A percentile compares a stretch with the other conserved stretches of the same genome.
phyloP scores from a whole-genome alignment of 768 basidiomycete genomes.

The Termitomyces sp. region DNA sequence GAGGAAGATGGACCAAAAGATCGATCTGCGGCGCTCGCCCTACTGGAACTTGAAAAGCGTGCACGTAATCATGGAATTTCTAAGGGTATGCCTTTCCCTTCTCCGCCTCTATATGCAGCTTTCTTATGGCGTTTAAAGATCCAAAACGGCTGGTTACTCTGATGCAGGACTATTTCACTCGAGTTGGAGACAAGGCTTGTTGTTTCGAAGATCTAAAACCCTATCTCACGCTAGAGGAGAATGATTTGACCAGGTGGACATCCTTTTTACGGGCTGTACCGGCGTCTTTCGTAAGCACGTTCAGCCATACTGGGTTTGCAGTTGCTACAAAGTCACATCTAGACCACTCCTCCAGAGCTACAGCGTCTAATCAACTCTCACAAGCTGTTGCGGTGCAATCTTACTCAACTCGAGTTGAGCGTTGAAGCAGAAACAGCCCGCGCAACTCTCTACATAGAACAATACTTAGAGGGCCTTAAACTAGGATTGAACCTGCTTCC shows the following conservation, averaged over 20 bases:
- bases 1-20: slow-evolving; percentile 69
- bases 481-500: slow-evolving; percentile 63
- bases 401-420: slow-evolving; percentile 47
- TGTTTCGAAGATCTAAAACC: slow-evolving; percentile 84
- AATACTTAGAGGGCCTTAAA: slow-evolving; percentile 65
- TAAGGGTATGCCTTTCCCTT: slow-evolving; percentile 31
- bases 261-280: slow-evolving; percentile 48
- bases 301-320: slow-evolving; percentile 3
- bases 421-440: slow-evolving; percentile 53
- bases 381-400: slow-evolving; percentile 68
- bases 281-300: slow-evolving; percentile 42
- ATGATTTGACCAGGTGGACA: slow-evolving; percentile 49
- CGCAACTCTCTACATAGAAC: slow-evolving; percentile 48
- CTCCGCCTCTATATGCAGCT: background rate
- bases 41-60: slow-evolving; percentile 74
- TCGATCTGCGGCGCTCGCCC: slow-evolving; percentile 68
- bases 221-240: slow-evolving; percentile 51
- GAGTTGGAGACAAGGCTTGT: slow-evolving; percentile 77
- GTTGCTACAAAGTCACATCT: slow-evolving; percentile 20
- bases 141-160: slow-evolving; percentile 39
- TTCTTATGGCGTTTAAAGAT: slow-evolving; percentile 31
- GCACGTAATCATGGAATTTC: slow-evolving; percentile 45
- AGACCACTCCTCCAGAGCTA: slow-evolving; percentile 52
- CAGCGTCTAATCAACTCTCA: slow-evolving; percentile 68
- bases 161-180: slow-evolving; percentile 65